Conservation (phyloP, 78 protist genomes). For the Bodo saltans region DNA sequence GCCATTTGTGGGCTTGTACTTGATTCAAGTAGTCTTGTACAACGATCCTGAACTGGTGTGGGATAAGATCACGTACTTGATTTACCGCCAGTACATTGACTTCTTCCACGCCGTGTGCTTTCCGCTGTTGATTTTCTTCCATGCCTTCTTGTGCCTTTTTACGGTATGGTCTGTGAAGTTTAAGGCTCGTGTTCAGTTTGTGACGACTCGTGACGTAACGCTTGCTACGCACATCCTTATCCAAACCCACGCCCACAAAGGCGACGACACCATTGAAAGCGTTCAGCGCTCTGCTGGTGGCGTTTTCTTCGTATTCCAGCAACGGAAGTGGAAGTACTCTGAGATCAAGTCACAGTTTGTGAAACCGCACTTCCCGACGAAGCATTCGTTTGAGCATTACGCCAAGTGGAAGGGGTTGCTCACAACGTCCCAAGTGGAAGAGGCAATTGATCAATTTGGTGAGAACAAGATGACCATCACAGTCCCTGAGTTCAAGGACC, state of each 20-base stretch:
- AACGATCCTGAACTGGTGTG: too few relatives aligned
- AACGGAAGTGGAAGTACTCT: neutral
- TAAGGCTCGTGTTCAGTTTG: neutral
- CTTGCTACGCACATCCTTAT: conserved; percentile 6
- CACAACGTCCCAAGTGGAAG: neutral
- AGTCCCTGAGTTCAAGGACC: conserved; percentile 74
- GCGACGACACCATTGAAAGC: neutral
- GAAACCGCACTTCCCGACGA: neutral
- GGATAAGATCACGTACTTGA: too few relatives aligned
- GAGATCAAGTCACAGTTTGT: neutral
- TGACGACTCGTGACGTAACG: neutral
- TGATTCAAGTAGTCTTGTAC: too few relatives aligned
- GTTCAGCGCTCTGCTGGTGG: neutral
- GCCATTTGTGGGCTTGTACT: too few relatives aligned
- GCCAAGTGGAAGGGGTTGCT: neutral
- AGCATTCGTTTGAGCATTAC: neutral
- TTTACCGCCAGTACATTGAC: neutral
- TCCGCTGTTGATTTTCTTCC: neutral
- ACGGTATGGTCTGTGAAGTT: neutral
- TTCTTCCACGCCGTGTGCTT: neutral
- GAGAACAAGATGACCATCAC: conserved; percentile 74
- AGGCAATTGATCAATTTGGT: neutral
- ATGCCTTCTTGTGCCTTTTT: neutral
- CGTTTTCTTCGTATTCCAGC: neutral
- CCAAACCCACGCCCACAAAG: neutral